Evolutionary conservation across 1,284 basidiomycete genomes (phyloP).

Genomic region (Schizophyllum commune): DNA sequence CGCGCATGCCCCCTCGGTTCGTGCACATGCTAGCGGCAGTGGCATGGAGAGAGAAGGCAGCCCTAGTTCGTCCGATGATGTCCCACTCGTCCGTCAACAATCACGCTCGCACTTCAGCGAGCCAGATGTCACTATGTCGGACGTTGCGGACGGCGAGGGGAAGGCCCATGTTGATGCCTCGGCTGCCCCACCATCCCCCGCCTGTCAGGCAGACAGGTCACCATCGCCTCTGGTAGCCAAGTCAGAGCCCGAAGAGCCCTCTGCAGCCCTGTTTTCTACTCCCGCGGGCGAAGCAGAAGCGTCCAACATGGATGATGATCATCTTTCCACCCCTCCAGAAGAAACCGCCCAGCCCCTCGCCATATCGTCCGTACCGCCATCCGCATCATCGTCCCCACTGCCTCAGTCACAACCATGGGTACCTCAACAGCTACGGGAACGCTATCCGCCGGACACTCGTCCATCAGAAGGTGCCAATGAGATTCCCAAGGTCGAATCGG

Average conservation of each 20-base stretch:
- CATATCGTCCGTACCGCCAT: no score
- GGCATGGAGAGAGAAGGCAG: background rate
- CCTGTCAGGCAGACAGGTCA: background rate
- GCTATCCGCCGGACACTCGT: no score
- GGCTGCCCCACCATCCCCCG: background rate
- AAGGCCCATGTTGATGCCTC: background rate
- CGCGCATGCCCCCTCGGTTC: background rate
- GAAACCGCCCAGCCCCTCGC: background rate
- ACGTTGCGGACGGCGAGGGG: background rate
- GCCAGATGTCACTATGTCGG: background rate
- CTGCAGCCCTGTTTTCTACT: background rate
- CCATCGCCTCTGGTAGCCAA: background rate
- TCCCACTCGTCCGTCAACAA: background rate
- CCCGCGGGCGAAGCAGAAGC: background rate
- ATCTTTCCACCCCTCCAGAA: background rate
- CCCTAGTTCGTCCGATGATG: background rate
- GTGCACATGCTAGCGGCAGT: background rate
- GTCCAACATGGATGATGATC: background rate
- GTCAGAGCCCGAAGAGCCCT: background rate
- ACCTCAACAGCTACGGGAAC: no score
- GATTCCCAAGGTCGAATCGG: no score
- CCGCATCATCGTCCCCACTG: no score
- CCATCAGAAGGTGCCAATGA: no score
- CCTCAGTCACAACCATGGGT: no score
- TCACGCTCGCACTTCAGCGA: background rate